Evolutionary conservation across 1,284 basidiomycete genomes (phyloP).

Genomic region (Leccinum subspadiceum): DNA sequence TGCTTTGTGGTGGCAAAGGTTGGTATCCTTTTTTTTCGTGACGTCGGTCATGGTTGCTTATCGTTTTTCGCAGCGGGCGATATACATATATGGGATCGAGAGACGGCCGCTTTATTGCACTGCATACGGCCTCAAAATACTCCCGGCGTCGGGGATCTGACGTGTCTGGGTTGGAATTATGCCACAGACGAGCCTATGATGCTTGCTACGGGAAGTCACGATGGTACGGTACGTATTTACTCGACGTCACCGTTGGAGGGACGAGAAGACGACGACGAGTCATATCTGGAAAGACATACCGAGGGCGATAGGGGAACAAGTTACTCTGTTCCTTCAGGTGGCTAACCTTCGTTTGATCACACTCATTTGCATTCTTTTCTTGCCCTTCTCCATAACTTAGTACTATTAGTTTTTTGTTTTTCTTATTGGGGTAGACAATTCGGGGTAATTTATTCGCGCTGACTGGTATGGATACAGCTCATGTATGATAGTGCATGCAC

Average conservation of each 20-base stretch:
- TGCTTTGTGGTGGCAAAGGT: slow-evolving; percentile 70
- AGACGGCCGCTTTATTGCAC: slow-evolving; percentile 66
- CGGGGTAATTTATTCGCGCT: slow-evolving; percentile 18
- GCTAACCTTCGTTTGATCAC: slow-evolving; percentile 15
- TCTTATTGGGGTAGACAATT: slow-evolving; percentile 18
- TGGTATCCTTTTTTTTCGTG: slow-evolving; percentile 2
- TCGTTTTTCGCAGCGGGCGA: slow-evolving; percentile 58
- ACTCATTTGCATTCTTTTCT: not conserved
- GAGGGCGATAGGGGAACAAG: slow-evolving; percentile 26
- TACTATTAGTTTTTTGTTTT: slow-evolving; percentile 3
- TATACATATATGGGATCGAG: slow-evolving; percentile 82
- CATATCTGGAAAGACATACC: slow-evolving; percentile 27
- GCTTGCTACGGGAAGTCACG: slow-evolving; percentile 77
- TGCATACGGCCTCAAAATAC: slow-evolving; percentile 53
- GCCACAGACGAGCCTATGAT: slow-evolving; percentile 66
- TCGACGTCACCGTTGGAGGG: slow-evolving; percentile 37
- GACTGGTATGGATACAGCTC: not conserved
- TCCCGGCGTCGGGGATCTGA: slow-evolving; percentile 60
- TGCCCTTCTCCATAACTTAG: slow-evolving; percentile 1
- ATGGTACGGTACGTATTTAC: slow-evolving; percentile 72
- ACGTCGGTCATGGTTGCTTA: slow-evolving; percentile 4
- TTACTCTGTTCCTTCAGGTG: slow-evolving; percentile 32
- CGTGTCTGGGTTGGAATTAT: slow-evolving; percentile 73
- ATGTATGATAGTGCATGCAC: no score
- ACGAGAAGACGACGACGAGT: slow-evolving; percentile 23